phyloP scores from a whole-genome alignment of 1,139 yeast genomes.

The Chernovozyma sophiae-reginae region DNA sequence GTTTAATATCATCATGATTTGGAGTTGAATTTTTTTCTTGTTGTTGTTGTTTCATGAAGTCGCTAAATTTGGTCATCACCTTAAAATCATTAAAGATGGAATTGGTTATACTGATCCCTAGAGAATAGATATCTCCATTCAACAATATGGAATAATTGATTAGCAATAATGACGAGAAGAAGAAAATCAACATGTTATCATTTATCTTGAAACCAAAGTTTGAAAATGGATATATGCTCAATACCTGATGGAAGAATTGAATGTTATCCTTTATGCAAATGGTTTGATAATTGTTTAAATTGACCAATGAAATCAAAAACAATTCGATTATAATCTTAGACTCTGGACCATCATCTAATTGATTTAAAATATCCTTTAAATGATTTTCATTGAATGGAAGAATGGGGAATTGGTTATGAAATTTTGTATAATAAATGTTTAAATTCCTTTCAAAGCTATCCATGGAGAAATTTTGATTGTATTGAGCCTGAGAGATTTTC shows the following conservation, averaged over 20 bases:
- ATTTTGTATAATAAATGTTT: conserved; percentile 44
- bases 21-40: conserved; percentile 2
- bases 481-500: background rate
- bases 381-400: conserved; percentile 46
- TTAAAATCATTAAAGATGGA: conserved; percentile 59
- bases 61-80: conserved; percentile 37
- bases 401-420: conserved; percentile 56
- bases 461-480: conserved; percentile 9
- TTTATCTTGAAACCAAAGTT: conserved; percentile 18
- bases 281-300: conserved; percentile 38
- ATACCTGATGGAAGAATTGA: conserved; percentile 36
- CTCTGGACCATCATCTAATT: conserved; percentile 25
- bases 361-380: conserved; percentile 12
- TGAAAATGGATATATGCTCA: conserved; percentile 42
- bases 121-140: conserved; percentile 54
- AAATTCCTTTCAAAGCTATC: conserved; percentile 21
- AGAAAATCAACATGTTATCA: conserved; percentile 33
- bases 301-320: conserved; percentile 49
- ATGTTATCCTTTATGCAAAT: conserved; percentile 28
- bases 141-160: conserved; percentile 54
- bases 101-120: conserved; percentile 51
- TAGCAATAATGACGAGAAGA: conserved; percentile 45
- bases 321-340: conserved; percentile 41
- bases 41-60: conserved; percentile 1
- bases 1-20: conserved; percentile 32